Base-by-base conservation (phyloP, 2,329 filamentous ascomycete species). In the Lachnellula arida region DNA sequence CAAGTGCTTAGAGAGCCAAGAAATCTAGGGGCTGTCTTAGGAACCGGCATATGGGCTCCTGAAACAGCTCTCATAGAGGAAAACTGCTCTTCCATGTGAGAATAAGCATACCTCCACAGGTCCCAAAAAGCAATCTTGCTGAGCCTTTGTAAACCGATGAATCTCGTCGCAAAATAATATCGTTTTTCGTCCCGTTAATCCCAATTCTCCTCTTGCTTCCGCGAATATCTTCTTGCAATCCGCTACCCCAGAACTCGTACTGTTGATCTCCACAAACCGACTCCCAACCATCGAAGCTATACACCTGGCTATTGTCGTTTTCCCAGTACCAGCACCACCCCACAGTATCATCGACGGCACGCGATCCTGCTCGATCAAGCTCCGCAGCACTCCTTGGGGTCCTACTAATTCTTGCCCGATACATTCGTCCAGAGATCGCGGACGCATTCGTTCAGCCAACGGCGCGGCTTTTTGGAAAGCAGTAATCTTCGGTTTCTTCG, bases 271-370 rank as follows among this genome's bases (percentile, higher is more conserved):
- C 61, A 97, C 86, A 71, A 97, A 97, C 12, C 93, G 83, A 53
- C 87, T 87, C 8, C 88, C 90, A 1, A 90, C 90, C 68, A 86
- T 87, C 15, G 85, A 84, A 3, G 94, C 90, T 57, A 99, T 91
- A 49, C 96, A 89, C 4, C 94, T 80, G 19, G 94, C 94, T 64
- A 99, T 97, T 0, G 94, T 94, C 2, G 89, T 94, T 76, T 94
- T 94, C 60, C 89, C 89, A 0, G 88, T 92, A 22, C 89, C 89
- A 0, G 88, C 85, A 1, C 81, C 82, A 34, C 89, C 89, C 89
- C 94, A 99, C 14, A 99, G 78, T 42, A 99, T 91, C 90, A 99
- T 96, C 14, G 90, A 96, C 0, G 94, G 93, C 34, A 97, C 85
- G 5, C 88, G 82, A 66, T 94, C 87, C 57, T 87, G 81, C 67